These are phyloP conservation scores for Boletus mariae DNA, from an alignment of 1,284 basidiomycete genomes.

Conservation along the genomic window DNA sequence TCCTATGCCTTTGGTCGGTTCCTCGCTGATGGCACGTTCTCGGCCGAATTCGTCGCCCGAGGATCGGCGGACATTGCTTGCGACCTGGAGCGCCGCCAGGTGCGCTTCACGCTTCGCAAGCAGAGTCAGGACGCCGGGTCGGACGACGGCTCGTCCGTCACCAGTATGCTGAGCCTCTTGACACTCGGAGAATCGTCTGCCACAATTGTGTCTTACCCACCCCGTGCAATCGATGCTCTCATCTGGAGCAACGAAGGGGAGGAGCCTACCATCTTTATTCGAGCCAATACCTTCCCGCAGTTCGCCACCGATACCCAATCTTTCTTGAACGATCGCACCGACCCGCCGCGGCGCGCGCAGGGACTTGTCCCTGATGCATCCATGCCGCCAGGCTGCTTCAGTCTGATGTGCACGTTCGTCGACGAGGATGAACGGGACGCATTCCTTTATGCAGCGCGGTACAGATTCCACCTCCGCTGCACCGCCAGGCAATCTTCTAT, in stretches of 20 bases:
- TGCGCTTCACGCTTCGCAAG: slow-evolving; percentile 30
- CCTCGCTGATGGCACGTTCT: slow-evolving; percentile 34
- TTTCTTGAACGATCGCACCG: background rate
- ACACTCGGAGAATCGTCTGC: background rate
- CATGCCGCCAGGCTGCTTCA: slow-evolving; percentile 31
- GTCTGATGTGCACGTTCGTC: slow-evolving; percentile 29
- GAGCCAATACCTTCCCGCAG: slow-evolving; percentile 22
- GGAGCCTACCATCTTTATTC: slow-evolving; percentile 23
- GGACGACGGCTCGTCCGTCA: background rate
- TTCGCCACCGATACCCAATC: slow-evolving; percentile 13
- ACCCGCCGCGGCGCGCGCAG: slow-evolving; percentile 16
- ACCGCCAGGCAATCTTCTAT: background rate
- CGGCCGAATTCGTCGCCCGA: slow-evolving; percentile 30
- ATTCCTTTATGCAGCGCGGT: slow-evolving; percentile 27
- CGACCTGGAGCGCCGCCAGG: slow-evolving; percentile 27
- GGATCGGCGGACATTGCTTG: slow-evolving; percentile 34
- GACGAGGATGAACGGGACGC: slow-evolving; percentile 22
- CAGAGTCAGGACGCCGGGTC: slow-evolving; percentile 11
- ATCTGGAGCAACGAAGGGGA: slow-evolving; percentile 10
- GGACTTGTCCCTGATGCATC: slow-evolving; percentile 27
- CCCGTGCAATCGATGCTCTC: slow-evolving; percentile 12
- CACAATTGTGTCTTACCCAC: slow-evolving; percentile 17
- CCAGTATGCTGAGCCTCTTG: slow-evolving; percentile 7
- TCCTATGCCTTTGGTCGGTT: slow-evolving; percentile 37
- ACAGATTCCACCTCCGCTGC: slow-evolving; percentile 25